Percentiles rank a stretch among this genome's conserved stretches.
phyloP scores from a whole-genome alignment of 2,329 filamentous ascomycete genomes.

The Hymenoscyphus fructigenus region DNA sequence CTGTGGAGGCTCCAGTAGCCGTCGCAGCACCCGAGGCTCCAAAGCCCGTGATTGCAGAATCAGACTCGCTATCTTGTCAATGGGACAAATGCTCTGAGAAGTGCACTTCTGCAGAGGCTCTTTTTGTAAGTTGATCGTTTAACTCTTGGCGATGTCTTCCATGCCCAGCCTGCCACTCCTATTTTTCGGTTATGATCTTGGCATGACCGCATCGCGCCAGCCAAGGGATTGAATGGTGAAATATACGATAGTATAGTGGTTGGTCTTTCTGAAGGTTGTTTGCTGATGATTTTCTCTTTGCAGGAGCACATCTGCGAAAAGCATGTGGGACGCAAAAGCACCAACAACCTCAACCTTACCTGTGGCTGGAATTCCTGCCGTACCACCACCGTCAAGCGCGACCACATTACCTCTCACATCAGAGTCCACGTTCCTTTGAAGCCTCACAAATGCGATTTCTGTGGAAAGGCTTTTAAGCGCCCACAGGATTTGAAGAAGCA shows the following conservation, averaged over 20 bases:
- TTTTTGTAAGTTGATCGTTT: slow-evolving; percentile 39
- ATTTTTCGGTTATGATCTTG: not conserved
- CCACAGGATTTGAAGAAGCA: slow-evolving; percentile 99
- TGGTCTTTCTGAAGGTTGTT: not conserved
- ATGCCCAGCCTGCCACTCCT: not conserved
- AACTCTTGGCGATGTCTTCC: not conserved
- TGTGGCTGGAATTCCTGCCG: slow-evolving; percentile 97
- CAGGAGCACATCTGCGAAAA: slow-evolving; percentile 98
- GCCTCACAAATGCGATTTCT: slow-evolving; percentile 98
- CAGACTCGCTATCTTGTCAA: slow-evolving; percentile 41
- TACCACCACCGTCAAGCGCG: slow-evolving; percentile 96
- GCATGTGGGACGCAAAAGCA: slow-evolving; percentile 97
- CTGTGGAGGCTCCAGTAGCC: slow-evolving; percentile 19
- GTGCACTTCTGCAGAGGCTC: slow-evolving; percentile 40
- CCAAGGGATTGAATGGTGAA: not conserved
- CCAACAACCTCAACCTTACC: slow-evolving; percentile 95
- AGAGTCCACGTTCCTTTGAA: slow-evolving; percentile 98
- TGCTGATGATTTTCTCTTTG: slow-evolving; percentile 10
- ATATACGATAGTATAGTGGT: not conserved
- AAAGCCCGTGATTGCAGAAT: slow-evolving; percentile 25
- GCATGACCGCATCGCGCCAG: not conserved
- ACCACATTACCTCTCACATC: slow-evolving; percentile 99
- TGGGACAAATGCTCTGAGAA: slow-evolving; percentile 42
- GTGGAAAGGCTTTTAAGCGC: slow-evolving; percentile 97
- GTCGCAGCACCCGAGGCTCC: slow-evolving; percentile 22